Evolutionary conservation across 78 protist species (phyloP), one percentile per base, ranked within the genome.

Genomic region (Mastigamoeba balamuthi): DNA sequence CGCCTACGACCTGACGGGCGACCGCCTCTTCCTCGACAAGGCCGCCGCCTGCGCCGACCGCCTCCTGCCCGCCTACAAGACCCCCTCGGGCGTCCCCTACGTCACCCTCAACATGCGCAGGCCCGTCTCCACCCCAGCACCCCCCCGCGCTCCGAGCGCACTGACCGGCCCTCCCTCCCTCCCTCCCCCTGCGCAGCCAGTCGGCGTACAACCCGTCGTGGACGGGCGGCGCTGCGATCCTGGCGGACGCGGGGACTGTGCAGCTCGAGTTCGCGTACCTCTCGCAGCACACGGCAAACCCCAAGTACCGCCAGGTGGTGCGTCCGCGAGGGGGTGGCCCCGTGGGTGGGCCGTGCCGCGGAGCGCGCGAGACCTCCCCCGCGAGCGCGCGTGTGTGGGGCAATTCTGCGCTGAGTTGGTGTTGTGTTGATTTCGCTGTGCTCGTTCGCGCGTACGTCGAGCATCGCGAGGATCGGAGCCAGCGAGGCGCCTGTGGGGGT

Each of bases 211-310:
- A 37, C 1, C 27, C 68, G 33, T 1, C n/a, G 0, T 78, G 83
- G 83, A 37, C 83, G 4, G 85, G 82, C 28, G 69, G 73, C 27
- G 29, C 69, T 29, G 63, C 90, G 9, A 81, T 83, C 66, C 42
- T 91, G 0, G 81, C 93, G 1, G 95, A 93, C 70, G 73, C 81
- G 23, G 91, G 89, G 17, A 81, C 97, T 1, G 28, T 92, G 30
- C 93, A 88, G 74, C 75, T 93, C 38, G 97, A 93, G 78, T 84
- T 88, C 66, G 10, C 63, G 7, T 35, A 79, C 8, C 77, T 93
- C 5, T 69, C 92, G 7, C 74, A 69, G 6, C 36, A 52, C 5
- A 79, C 92, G 6, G 82, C 86, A n/a, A 67, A 92, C 67, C 78
- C 43, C 6, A 72, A n/a, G n/a, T n/a, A n/a, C n/a, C n/a, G n/a